Conservation (phyloP, 352 stramenopile genomes). For the Globisporangium alternatum region DNA sequence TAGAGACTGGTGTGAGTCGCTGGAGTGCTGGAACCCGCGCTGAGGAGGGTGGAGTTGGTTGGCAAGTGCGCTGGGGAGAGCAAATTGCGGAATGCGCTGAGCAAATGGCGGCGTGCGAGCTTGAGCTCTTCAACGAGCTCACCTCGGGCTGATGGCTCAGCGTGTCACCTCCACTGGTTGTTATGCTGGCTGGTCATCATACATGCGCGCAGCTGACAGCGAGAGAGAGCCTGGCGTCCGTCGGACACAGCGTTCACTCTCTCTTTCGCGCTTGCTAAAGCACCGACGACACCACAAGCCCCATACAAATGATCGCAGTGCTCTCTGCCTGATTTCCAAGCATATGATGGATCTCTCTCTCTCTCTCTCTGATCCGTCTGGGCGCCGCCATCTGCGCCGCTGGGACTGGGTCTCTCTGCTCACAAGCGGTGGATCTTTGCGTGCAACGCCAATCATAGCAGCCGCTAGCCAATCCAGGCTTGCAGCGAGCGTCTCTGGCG, state of each 20-base stretch:
- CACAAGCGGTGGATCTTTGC: not conserved
- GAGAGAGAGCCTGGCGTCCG: not conserved
- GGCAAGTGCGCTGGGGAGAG: not conserved
- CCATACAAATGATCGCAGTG: not conserved
- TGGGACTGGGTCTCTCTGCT: too few relatives aligned
- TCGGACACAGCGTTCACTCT: not conserved
- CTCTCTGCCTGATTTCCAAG: not conserved
- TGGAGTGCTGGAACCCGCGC: not conserved
- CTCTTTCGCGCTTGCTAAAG: not conserved
- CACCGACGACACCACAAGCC: not conserved
- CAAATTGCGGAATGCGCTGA: slow-evolving; percentile 6
- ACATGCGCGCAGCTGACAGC: not conserved
- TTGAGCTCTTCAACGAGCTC: not conserved
- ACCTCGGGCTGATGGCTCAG: not conserved
- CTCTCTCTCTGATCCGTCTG: not conserved
- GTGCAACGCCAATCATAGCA: not conserved
- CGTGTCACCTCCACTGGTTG: not conserved
- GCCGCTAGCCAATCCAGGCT: not conserved
- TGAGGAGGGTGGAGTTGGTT: not conserved
- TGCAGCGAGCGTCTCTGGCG: not conserved
- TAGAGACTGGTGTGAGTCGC: not conserved
- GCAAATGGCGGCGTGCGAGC: not conserved
- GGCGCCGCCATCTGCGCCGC: too few relatives aligned
- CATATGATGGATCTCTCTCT: not conserved
- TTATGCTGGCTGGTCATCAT: not conserved